These are phyloP conservation scores for Grigorovia jiainica DNA, from an alignment of 805 yeast species.

Conservation along the genomic window DNA sequence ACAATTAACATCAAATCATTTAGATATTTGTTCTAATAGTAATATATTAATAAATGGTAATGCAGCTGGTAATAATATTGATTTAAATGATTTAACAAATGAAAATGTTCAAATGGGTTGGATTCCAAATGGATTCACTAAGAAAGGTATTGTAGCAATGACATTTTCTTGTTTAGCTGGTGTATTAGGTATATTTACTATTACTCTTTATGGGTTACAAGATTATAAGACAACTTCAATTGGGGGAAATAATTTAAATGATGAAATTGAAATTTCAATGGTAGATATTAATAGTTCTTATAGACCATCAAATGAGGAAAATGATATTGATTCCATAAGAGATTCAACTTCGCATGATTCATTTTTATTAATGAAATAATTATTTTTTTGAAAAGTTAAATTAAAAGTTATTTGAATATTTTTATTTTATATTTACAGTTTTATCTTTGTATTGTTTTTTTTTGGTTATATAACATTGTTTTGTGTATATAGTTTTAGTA, in stretches of 20 bases:
- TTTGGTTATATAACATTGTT: too few species aligned
- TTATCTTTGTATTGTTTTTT: too few species aligned
- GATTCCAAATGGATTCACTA: constrained; percentile 87
- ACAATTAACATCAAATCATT: constrained; percentile 52
- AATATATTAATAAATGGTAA: constrained; percentile 58
- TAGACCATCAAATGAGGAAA: neutral
- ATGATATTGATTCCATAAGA: neutral
- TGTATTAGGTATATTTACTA: constrained; percentile 65
- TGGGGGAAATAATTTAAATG: neutral
- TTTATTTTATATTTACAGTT: neutral
- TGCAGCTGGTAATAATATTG: constrained; percentile 73
- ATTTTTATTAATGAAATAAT: neutral
- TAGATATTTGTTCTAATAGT: constrained; percentile 47
- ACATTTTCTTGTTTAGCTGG: constrained; percentile 86
- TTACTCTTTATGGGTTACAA: constrained; percentile 76
- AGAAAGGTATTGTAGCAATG: constrained; percentile 89
- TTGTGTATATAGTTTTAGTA: too few species aligned
- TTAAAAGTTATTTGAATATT: too few species aligned
- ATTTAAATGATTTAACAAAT: constrained; percentile 62
- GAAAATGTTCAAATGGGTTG: constrained; percentile 56
- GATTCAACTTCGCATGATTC: neutral
- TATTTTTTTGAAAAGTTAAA: neutral
- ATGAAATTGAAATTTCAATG: neutral
- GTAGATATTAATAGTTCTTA: neutral
- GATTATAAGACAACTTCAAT: constrained; percentile 32